Evolutionary conservation across 2,329 filamentous ascomycete species (phyloP).

Genomic region (Parafenestella ontariensis): DNA sequence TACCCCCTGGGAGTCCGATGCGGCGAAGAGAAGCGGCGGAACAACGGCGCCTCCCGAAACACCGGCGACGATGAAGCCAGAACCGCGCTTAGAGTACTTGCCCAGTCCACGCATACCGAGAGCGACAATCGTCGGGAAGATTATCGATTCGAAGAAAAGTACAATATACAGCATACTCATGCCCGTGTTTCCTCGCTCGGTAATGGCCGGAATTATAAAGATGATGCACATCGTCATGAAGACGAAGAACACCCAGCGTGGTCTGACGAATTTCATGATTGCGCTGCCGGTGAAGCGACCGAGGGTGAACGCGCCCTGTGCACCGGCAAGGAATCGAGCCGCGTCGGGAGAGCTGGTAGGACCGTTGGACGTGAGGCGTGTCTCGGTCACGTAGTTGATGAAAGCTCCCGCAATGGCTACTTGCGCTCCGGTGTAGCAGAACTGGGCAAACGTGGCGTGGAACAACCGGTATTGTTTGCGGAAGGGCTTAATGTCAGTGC

Average conservation of each 20-base stretch:
- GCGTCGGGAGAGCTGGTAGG: slow-evolving; percentile 58
- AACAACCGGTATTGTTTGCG: slow-evolving; percentile 73
- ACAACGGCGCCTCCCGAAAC: slow-evolving; percentile 76
- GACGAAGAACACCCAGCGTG: slow-evolving; percentile 73
- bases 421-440: slow-evolving; percentile 82
- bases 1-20: slow-evolving; percentile 66
- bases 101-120: slow-evolving; percentile 79
- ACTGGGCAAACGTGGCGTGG: slow-evolving; percentile 77
- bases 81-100: slow-evolving; percentile 77
- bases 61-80: slow-evolving; percentile 74
- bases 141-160: slow-evolving; percentile 81
- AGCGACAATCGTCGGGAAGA: slow-evolving; percentile 83
- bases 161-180: slow-evolving; percentile 72
- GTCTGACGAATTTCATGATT: slow-evolving; percentile 71
- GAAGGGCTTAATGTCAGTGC: slow-evolving; percentile 58
- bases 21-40: slow-evolving; percentile 73
- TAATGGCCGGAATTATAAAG: slow-evolving; percentile 62
- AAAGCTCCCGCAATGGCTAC: slow-evolving; percentile 57
- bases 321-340: slow-evolving; percentile 75
- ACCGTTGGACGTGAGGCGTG: slow-evolving; percentile 19
- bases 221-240: slow-evolving; percentile 67
- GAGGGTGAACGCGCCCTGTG: slow-evolving; percentile 74
- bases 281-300: slow-evolving; percentile 73
- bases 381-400: slow-evolving; percentile 60
- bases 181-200: slow-evolving; percentile 58